Conservation (phyloP, 441 rosid genomes). For the Eruca vesicaria region DNA sequence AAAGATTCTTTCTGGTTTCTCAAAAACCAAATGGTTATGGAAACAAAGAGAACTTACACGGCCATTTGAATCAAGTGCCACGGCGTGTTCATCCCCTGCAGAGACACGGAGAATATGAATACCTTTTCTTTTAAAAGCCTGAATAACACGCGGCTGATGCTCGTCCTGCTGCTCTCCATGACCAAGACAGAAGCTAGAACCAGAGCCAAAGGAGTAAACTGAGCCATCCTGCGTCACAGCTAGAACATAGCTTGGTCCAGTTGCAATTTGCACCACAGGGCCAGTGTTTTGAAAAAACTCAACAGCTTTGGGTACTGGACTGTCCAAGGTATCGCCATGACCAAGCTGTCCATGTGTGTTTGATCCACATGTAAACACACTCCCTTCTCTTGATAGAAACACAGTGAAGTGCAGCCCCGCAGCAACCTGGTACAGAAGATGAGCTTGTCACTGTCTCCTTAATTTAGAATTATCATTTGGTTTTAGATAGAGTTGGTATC, state of each 20-base stretch:
- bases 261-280: conserved; percentile 75
- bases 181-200: conserved; percentile 90
- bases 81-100: conserved; percentile 95
- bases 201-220: conserved; percentile 93
- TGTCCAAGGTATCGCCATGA: conserved; percentile 80
- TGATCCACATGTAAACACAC: conserved; percentile 74
- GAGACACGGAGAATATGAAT: conserved; percentile 81
- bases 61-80: conserved; percentile 94
- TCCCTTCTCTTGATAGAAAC: conserved; percentile 78
- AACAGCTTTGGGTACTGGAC: conserved; percentile 69
- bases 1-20: neutral
- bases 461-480: too few relatives aligned
- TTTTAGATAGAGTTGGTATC: too few relatives aligned
- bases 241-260: conserved; percentile 87
- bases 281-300: conserved; percentile 51
- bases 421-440: too few relatives aligned
- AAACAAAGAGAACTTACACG: conserved; percentile 73
- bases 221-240: conserved; percentile 65
- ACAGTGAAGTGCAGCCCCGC: conserved; percentile 86
- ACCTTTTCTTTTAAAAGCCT: conserved; percentile 65
- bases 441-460: too few relatives aligned
- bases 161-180: conserved; percentile 95
- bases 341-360: conserved; percentile 89
- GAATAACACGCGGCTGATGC: conserved; percentile 70
- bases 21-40: conserved; percentile 1